phyloP scores from a whole-genome alignment of 352 stramenopile species.

The Phytopythium chamaehyphon region DNA sequence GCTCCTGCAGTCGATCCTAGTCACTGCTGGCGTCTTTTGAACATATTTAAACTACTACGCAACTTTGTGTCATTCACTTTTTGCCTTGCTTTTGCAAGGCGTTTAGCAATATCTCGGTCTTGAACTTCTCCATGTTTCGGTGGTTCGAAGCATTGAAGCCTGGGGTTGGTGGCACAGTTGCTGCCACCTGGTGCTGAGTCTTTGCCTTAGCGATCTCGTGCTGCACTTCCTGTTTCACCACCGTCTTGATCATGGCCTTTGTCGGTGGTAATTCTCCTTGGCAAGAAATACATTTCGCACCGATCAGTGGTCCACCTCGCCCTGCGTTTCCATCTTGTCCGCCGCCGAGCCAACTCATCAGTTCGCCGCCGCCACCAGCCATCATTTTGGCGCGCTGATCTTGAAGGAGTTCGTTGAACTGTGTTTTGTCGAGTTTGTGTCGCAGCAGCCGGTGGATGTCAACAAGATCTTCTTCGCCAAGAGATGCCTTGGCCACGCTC shows the following conservation, averaged over 20 bases:
- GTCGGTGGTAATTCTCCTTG: conserved; percentile 56
- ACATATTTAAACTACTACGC: no score
- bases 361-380: conserved; percentile 11
- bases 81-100: conserved; percentile 40
- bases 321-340: conserved; percentile 4
- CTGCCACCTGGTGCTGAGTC: conserved; percentile 22
- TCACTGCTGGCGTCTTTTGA: conserved; percentile 61
- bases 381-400: conserved; percentile 34
- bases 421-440: conserved; percentile 55
- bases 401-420: conserved; percentile 49
- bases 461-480: conserved; percentile 58
- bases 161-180: conserved; percentile 1
- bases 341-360: conserved; percentile 1
- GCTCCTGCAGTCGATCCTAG: conserved; percentile 75
- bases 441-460: conserved; percentile 54
- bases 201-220: conserved; percentile 55
- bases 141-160: conserved; percentile 56
- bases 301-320: conserved; percentile 29
- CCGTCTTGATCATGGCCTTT: conserved; percentile 52
- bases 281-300: conserved; percentile 68
- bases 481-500: conserved; percentile 55
- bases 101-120: conserved; percentile 54
- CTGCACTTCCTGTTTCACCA: conserved; percentile 57
- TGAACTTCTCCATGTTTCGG: conserved; percentile 63
- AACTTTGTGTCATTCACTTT: conserved; percentile 15